Percentiles rank a stretch among this genome's conserved stretches.
phyloP scores from a whole-genome alignment of 768 basidiomycete species.

The Auriscalpium orientale region DNA sequence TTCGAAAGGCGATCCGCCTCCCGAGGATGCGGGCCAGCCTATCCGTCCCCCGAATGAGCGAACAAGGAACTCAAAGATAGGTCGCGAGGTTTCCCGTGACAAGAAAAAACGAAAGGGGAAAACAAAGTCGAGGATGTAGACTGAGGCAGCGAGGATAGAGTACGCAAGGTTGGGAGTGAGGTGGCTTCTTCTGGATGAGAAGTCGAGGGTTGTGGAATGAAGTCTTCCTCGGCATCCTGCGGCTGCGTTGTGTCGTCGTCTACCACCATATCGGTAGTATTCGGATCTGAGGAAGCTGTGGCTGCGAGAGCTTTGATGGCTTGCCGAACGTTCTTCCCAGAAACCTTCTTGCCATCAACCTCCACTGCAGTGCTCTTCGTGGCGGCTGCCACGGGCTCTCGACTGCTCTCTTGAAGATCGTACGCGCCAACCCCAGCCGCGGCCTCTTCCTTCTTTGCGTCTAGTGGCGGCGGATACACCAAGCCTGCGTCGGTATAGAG shows the following conservation, averaged over 20 bases:
- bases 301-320: slow-evolving; percentile 48
- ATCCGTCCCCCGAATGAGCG: slow-evolving; percentile 88
- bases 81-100: slow-evolving; percentile 85
- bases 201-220: slow-evolving; percentile 52
- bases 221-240: slow-evolving; percentile 50
- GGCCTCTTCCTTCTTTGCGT: slow-evolving; percentile 72
- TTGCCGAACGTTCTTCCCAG: slow-evolving; percentile 54
- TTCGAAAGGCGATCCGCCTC: slow-evolving; percentile 71
- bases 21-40: slow-evolving; percentile 81
- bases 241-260: slow-evolving; percentile 18
- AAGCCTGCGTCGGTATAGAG: slow-evolving; percentile 93
- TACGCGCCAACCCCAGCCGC: slow-evolving; percentile 89
- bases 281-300: slow-evolving; percentile 22
- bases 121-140: slow-evolving; percentile 61
- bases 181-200: slow-evolving; percentile 37
- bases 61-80: slow-evolving; percentile 90
- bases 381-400: slow-evolving; percentile 17
- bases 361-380: slow-evolving; percentile 23
- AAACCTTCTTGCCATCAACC: slow-evolving; percentile 36
- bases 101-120: slow-evolving; percentile 85
- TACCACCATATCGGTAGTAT: slow-evolving; percentile 21
- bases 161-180: slow-evolving; percentile 61
- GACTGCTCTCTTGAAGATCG: slow-evolving; percentile 50
- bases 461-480: slow-evolving; percentile 91
- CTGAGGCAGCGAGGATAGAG: slow-evolving; percentile 52